A percentile compares a stretch with the other conserved stretches of the same genome.
Conservation (phyloP, 106 monocot species). For the Dendrobium officinale region DNA sequence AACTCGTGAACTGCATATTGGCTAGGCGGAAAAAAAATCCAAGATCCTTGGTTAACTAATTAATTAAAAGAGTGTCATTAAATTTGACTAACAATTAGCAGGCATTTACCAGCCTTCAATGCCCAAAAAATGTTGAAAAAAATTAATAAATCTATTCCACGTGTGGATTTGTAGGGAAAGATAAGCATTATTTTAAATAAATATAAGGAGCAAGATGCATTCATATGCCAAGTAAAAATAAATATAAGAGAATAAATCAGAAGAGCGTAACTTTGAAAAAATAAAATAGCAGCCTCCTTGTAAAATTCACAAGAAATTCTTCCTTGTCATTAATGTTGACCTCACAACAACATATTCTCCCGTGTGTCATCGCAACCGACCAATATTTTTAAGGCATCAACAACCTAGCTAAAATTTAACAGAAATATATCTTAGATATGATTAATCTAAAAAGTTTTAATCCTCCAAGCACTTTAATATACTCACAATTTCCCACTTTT, state of each 20-base stretch:
- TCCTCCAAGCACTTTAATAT: not conserved
- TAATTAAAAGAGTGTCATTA: not conserved
- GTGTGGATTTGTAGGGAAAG: not conserved
- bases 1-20: constrained; percentile 90
- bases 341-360: constrained; percentile 97
- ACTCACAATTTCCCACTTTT: constrained; percentile 70
- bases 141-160: not conserved
- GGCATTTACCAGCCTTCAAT: not conserved
- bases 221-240: not conserved
- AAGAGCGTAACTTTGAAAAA: not conserved
- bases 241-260: not conserved
- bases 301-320: constrained; percentile 78
- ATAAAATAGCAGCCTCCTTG: constrained; percentile 38
- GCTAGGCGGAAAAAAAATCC: constrained; percentile 72
- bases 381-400: constrained; percentile 81
- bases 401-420: constrained; percentile 34
- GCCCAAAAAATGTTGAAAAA: not conserved
- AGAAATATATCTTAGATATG: not conserved
- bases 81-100: not conserved
- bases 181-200: not conserved
- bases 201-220: not conserved
- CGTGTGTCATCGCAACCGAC: constrained; percentile 80
- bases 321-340: constrained; percentile 90
- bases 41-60: constrained; percentile 53
- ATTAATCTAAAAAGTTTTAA: not conserved